A percentile compares a stretch with the other conserved stretches of the same genome.
phyloP scores from a whole-genome alignment of 352 stramenopile species.

The Phytophthora citricola region DNA sequence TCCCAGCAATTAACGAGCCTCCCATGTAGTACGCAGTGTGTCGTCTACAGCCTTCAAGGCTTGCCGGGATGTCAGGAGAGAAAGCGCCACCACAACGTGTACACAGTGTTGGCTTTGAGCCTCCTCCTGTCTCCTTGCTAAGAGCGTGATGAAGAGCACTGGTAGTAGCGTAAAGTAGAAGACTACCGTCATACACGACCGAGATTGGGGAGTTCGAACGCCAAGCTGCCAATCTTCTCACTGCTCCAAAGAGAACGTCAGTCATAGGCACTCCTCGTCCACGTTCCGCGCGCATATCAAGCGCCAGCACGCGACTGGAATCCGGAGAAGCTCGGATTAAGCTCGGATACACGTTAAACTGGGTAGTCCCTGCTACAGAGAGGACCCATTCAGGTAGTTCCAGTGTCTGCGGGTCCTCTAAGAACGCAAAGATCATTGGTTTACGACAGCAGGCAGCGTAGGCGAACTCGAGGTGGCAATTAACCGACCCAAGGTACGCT shows the following conservation, averaged over 20 bases:
- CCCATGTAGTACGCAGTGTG: slow-evolving; percentile 64
- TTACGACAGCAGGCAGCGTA: slow-evolving; percentile 52
- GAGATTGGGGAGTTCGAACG: slow-evolving; percentile 29
- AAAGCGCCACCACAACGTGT: slow-evolving; percentile 49
- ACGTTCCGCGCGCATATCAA: slow-evolving; percentile 41
- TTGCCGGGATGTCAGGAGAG: slow-evolving; percentile 31
- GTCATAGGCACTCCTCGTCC: slow-evolving; percentile 40
- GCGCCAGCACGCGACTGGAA: slow-evolving; percentile 31
- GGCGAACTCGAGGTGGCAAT: slow-evolving; percentile 65
- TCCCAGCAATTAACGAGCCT: slow-evolving; percentile 44
- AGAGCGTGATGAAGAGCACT: slow-evolving; percentile 38
- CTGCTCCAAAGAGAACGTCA: slow-evolving; percentile 48
- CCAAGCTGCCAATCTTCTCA: slow-evolving; percentile 46
- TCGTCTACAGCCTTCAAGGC: slow-evolving; percentile 41
- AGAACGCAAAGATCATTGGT: slow-evolving; percentile 54
- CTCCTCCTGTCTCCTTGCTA: not conserved
- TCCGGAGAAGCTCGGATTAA: slow-evolving; percentile 17
- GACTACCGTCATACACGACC: slow-evolving; percentile 47
- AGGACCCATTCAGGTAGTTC: slow-evolving; percentile 50
- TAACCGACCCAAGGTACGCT: slow-evolving; percentile 55
- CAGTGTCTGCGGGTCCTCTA: slow-evolving; percentile 42
- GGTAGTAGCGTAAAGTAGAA: slow-evolving; percentile 53
- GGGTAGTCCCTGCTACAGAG: slow-evolving; percentile 27
- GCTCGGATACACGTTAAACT: slow-evolving; percentile 50
- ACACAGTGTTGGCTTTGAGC: slow-evolving; percentile 26